These are phyloP conservation scores for Actinomortierella ambigua DNA, from an alignment of 371 early-diverging fungal species.

Conservation along the genomic window DNA sequence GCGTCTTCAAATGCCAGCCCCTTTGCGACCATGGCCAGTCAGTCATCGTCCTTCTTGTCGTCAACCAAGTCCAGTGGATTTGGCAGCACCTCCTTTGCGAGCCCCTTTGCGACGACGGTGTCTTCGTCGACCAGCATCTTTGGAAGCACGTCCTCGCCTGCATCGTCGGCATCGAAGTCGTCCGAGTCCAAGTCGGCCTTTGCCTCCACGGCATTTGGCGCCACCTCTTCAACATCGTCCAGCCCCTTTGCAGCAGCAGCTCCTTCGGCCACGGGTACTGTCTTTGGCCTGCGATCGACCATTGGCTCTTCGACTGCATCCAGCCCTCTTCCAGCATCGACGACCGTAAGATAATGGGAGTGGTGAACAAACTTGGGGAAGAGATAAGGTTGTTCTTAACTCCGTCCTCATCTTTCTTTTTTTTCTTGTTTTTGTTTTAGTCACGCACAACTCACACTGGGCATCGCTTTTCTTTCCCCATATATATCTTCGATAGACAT, in stretches of 20 bases:
- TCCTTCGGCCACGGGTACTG: conserved; percentile 23
- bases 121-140: conserved; percentile 25
- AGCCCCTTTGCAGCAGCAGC: conserved; percentile 23
- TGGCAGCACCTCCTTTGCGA: conserved; percentile 5
- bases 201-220: conserved; percentile 18
- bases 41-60: conserved; percentile 15
- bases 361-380: not conserved
- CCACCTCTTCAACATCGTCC: conserved; percentile 20
- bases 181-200: no score
- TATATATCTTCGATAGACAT: not conserved
- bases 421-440: not conserved
- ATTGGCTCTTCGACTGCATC: conserved; percentile 19
- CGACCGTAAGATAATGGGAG: not conserved
- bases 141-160: conserved; percentile 26
- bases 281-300: conserved; percentile 32
- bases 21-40: conserved; percentile 22
- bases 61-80: conserved; percentile 1
- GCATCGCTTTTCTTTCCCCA: not conserved
- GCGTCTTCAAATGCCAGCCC: conserved; percentile 24
- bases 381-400: not conserved
- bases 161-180: no score
- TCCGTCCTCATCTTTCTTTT: not conserved
- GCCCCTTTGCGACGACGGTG: conserved; percentile 20
- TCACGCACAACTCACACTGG: not conserved
- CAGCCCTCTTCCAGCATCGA: conserved; percentile 9